These are phyloP conservation scores for Cladorrhinum sp. DNA, from an alignment of 2,329 filamentous ascomycete genomes.

Conservation along the genomic window DNA sequence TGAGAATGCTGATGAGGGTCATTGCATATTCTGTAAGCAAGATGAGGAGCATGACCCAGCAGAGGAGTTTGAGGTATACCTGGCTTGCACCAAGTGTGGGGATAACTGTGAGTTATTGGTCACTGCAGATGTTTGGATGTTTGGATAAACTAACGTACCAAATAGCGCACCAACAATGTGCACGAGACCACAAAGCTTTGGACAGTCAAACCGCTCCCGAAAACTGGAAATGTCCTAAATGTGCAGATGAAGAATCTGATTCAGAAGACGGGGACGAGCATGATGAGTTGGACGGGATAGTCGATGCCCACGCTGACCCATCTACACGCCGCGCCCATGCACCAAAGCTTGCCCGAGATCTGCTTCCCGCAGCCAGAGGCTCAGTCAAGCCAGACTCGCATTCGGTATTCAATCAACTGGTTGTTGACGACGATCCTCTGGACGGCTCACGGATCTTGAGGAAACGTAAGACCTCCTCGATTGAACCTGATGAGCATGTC, in stretches of 20 bases:
- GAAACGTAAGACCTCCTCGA: slow-evolving; percentile 79
- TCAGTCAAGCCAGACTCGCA: slow-evolving; percentile 66
- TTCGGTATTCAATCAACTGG: slow-evolving; percentile 72
- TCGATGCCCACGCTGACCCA: slow-evolving; percentile 33
- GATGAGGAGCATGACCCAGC: slow-evolving; percentile 80
- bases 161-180: slow-evolving; percentile 88
- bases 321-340: slow-evolving; percentile 55
- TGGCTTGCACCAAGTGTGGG: slow-evolving; percentile 74
- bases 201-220: slow-evolving; percentile 52
- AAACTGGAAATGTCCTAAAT: slow-evolving; percentile 53
- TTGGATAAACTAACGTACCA: slow-evolving; percentile 30
- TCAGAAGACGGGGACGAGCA: slow-evolving; percentile 31
- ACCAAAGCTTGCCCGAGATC: slow-evolving; percentile 66
- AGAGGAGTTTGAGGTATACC: slow-evolving; percentile 75
- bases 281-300: slow-evolving; percentile 23
- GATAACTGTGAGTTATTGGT: slow-evolving; percentile 68
- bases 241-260: slow-evolving; percentile 29
- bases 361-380: slow-evolving; percentile 67
- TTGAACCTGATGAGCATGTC: slow-evolving; percentile 56
- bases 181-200: slow-evolving; percentile 66
- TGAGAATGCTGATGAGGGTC: slow-evolving; percentile 44
- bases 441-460: slow-evolving; percentile 75
- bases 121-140: slow-evolving; percentile 10
- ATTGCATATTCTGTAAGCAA: slow-evolving; percentile 72
- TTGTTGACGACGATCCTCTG: slow-evolving; percentile 68